Evolutionary conservation across 257 asterid species (phyloP).

Genomic region (Rubia yunnanensis): DNA sequence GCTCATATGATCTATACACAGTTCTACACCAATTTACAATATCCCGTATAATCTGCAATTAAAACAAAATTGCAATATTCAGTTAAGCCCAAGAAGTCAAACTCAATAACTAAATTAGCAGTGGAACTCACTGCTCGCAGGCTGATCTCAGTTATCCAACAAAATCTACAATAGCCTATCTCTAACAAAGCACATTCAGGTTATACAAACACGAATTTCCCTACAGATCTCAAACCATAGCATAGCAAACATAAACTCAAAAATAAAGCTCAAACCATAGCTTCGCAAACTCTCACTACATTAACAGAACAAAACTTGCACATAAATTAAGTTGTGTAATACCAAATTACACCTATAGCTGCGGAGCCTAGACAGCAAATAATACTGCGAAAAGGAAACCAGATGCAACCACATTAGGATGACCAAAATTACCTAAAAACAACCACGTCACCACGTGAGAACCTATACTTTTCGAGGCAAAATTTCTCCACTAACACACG

Average conservation of each 20-base stretch:
- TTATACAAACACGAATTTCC: neutral
- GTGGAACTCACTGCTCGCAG: neutral
- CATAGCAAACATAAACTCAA: neutral
- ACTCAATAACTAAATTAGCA: neutral
- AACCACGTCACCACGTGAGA: conserved; percentile 75
- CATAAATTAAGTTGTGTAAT: neutral
- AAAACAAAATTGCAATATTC: neutral
- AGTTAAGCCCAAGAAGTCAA: neutral
- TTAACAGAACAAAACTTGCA: neutral
- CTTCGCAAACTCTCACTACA: neutral
- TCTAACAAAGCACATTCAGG: neutral
- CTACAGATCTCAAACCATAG: neutral
- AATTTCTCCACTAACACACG: conserved; percentile 67
- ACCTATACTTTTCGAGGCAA: conserved; percentile 68
- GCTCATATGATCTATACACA: neutral
- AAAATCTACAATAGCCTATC: neutral
- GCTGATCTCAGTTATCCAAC: neutral
- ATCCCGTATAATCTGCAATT: neutral
- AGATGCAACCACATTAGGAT: neutral
- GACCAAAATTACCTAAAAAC: conserved; percentile 48
- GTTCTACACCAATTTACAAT: neutral
- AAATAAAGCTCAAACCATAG: neutral
- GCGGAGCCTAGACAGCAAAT: neutral
- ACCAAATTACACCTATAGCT: neutral
- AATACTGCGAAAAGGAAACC: neutral